Conservation (phyloP, 1,284 basidiomycete genomes). For the Ustilago vetiveriae region DNA sequence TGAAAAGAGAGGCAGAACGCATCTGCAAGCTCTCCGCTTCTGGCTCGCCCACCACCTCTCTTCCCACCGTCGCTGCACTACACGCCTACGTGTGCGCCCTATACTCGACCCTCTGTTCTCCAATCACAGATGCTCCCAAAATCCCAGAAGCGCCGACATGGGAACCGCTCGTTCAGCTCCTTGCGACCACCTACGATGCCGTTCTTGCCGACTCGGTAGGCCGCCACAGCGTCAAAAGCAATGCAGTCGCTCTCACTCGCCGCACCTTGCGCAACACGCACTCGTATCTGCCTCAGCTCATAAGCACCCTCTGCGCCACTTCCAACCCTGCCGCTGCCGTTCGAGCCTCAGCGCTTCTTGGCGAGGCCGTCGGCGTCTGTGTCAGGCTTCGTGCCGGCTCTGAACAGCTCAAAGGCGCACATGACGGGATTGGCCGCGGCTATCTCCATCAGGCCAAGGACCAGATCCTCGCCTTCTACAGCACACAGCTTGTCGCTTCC, state of each 20-base stretch:
- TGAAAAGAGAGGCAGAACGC: constrained; percentile 74
- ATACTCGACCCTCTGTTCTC: constrained; percentile 70
- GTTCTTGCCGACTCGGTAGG: constrained; percentile 25
- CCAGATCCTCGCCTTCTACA: constrained; percentile 54
- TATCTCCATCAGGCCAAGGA: constrained; percentile 35
- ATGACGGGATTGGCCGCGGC: constrained; percentile 41
- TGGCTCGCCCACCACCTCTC: constrained; percentile 39
- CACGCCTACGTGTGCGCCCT: constrained; percentile 78
- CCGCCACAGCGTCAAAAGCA: constrained; percentile 26
- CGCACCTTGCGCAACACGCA: constrained; percentile 46
- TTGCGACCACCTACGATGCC: constrained; percentile 51
- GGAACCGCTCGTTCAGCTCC: constrained; percentile 37
- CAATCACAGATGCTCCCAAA: background rate
- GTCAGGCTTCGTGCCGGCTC: constrained; percentile 50
- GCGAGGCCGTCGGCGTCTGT: constrained; percentile 47
- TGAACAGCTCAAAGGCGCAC: constrained; percentile 49
- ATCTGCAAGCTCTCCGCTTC: constrained; percentile 42
- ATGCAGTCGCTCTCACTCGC: constrained; percentile 36
- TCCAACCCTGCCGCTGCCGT: constrained; percentile 33
- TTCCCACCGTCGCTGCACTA: constrained; percentile 75
- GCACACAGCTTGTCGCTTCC: constrained; percentile 54
- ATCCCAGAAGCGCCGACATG: constrained; percentile 21
- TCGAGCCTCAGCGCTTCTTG: constrained; percentile 47
- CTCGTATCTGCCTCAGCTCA: constrained; percentile 37
- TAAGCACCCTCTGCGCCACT: constrained; percentile 37